Conservation (phyloP, 164 flowering plant genomes). For the Piper longum region DNA sequence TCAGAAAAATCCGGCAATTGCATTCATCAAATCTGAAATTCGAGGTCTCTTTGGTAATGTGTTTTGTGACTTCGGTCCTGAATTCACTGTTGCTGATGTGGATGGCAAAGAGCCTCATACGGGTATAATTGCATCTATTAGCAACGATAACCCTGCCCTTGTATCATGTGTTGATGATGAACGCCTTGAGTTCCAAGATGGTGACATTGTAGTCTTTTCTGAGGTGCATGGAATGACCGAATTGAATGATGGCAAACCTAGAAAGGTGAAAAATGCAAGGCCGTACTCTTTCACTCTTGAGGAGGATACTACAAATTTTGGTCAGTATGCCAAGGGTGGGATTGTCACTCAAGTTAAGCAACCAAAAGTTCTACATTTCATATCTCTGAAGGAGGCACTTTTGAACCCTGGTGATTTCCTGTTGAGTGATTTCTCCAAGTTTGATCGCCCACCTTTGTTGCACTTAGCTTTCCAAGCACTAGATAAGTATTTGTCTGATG, state of each 20-base stretch:
- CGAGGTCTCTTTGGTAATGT: constrained; percentile 77
- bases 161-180: constrained; percentile 84
- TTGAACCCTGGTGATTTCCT: constrained; percentile 78
- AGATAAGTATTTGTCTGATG: constrained; percentile 42
- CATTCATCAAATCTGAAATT: constrained; percentile 73
- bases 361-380: constrained; percentile 64
- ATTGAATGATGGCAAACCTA: constrained; percentile 73
- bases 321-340: constrained; percentile 62
- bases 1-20: constrained; percentile 62
- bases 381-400: constrained; percentile 55
- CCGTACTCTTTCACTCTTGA: constrained; percentile 68
- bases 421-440: constrained; percentile 71
- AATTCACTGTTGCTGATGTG: constrained; percentile 64
- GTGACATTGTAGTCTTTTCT: constrained; percentile 77
- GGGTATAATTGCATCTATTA: constrained; percentile 77
- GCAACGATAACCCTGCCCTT: constrained; percentile 71
- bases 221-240: constrained; percentile 81
- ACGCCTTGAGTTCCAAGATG: constrained; percentile 82
- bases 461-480: constrained; percentile 84
- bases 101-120: constrained; percentile 85
- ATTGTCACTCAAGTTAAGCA: constrained; percentile 86
- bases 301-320: constrained; percentile 66
- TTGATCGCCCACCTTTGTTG: constrained; percentile 67
- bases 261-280: constrained; percentile 54
- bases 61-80: constrained; percentile 82